phyloP scores from a whole-genome alignment of 257 asterid species.

The Plantago major region DNA sequence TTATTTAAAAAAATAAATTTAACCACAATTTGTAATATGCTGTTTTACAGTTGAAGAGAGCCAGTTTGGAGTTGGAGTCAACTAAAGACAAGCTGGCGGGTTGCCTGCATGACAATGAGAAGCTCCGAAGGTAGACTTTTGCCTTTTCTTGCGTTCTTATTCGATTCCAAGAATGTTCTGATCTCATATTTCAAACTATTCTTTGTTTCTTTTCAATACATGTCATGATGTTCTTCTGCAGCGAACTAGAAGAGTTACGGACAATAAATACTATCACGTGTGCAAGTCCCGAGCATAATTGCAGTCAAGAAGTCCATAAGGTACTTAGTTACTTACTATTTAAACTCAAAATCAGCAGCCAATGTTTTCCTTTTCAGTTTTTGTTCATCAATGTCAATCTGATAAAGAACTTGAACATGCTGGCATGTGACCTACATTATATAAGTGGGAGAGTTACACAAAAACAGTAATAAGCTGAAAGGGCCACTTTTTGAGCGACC shows the following conservation, averaged over 20 bases:
- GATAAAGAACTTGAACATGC: background rate
- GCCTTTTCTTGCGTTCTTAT: conserved; percentile 10
- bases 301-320: conserved; percentile 58
- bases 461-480: too few species aligned
- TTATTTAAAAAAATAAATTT: background rate
- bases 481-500: too few species aligned
- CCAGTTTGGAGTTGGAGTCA: conserved; percentile 61
- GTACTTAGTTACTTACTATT: conserved; percentile 29
- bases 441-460: too few species aligned
- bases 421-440: too few species aligned
- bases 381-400: background rate
- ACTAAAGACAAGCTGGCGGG: conserved; percentile 50
- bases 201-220: conserved; percentile 6
- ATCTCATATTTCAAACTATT: conserved; percentile 7
- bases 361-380: background rate
- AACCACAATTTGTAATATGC: conserved; percentile 2
- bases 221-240: conserved; percentile 30
- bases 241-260: conserved; percentile 61
- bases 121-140: conserved; percentile 53
- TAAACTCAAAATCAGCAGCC: too few species aligned
- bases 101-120: conserved; percentile 66
- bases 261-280: conserved; percentile 28
- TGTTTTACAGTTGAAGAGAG: conserved; percentile 53
- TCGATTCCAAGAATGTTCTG: background rate
- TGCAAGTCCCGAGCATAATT: conserved; percentile 35